Evolutionary conservation across 2,329 filamentous ascomycete species (phyloP).

Genomic region (Dryadomyces sulphureus): DNA sequence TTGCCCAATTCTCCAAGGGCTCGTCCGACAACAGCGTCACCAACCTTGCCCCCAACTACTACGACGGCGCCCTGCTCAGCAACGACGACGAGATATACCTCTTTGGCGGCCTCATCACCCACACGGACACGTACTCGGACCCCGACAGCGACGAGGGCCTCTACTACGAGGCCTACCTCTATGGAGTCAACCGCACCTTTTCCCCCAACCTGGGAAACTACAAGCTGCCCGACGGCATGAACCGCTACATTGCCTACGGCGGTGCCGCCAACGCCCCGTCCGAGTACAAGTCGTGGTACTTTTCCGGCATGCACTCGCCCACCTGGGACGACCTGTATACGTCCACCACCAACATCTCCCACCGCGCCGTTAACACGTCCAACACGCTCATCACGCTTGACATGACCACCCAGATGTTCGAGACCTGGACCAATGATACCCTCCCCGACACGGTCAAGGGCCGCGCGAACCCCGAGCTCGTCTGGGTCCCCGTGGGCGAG

Average conservation of each 20-base stretch:
- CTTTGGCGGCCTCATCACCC: conserved; percentile 41
- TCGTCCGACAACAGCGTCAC: conserved; percentile 27
- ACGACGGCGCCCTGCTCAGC: conserved; percentile 49
- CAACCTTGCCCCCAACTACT: conserved; percentile 38
- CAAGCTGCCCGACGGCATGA: conserved; percentile 30
- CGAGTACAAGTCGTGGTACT: conserved; percentile 59
- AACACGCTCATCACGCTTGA: conserved; percentile 46
- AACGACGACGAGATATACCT: conserved; percentile 49
- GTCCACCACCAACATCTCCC: conserved; percentile 17
- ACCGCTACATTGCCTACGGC: conserved; percentile 49
- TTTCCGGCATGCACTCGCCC: conserved; percentile 44
- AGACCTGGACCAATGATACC: conserved; percentile 42
- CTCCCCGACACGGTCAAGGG: conserved; percentile 33
- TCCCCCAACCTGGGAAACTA: conserved; percentile 24
- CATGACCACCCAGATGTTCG: conserved; percentile 32
- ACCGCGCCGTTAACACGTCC: conserved; percentile 30
- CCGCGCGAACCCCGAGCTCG: conserved; percentile 48
- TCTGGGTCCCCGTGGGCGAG: conserved; percentile 64
- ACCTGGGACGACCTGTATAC: conserved; percentile 33
- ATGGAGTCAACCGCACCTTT: conserved; percentile 30
- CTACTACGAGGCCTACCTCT: conserved; percentile 36
- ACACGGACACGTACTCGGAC: conserved; percentile 19
- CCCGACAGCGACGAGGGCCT: conserved; percentile 30
- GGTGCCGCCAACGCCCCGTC: conserved; percentile 50
- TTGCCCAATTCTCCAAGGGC: conserved; percentile 33